Conservation (phyloP, 2,329 filamentous ascomycete species). For the Penicillium sp. region DNA sequence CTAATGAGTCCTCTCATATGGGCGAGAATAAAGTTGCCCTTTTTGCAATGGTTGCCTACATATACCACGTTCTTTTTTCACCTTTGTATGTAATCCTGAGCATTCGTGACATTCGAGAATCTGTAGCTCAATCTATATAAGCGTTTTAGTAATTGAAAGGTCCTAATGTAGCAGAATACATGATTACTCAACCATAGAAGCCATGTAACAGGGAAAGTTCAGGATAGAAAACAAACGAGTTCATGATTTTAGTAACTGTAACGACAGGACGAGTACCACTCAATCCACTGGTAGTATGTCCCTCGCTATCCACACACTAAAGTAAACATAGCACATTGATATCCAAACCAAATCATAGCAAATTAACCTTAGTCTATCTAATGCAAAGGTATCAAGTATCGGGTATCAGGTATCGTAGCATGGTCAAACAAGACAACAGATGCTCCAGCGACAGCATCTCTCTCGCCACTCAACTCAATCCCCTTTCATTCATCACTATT, state of each 20-base stretch:
- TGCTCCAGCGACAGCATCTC: not conserved
- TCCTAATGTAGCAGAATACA: not conserved
- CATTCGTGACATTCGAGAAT: too few species aligned
- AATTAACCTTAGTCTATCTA: not conserved
- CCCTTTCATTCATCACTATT: not conserved
- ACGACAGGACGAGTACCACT: not conserved
- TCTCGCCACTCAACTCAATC: not conserved
- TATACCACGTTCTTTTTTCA: too few species aligned
- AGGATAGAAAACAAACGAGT: not conserved
- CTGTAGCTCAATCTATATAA: too few species aligned
- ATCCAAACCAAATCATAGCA: slow-evolving; percentile 8
- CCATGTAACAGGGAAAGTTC: not conserved
- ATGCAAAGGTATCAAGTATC: slow-evolving; percentile 41
- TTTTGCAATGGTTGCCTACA: too few species aligned
- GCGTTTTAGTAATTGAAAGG: too few species aligned
- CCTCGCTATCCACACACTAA: not conserved
- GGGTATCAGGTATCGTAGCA: slow-evolving; percentile 7
- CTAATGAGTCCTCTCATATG: too few species aligned
- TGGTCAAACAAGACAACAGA: slow-evolving; percentile 2
- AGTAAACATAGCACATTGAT: not conserved
- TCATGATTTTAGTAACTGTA: not conserved
- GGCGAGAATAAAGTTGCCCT: too few species aligned
- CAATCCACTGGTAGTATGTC: not conserved
- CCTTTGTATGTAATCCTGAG: too few species aligned
- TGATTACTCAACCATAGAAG: not conserved